Evolutionary conservation across 495 filamentous ascomycete genomes (phyloP).

Genomic region (Annulohypoxylon maeteangense): DNA sequence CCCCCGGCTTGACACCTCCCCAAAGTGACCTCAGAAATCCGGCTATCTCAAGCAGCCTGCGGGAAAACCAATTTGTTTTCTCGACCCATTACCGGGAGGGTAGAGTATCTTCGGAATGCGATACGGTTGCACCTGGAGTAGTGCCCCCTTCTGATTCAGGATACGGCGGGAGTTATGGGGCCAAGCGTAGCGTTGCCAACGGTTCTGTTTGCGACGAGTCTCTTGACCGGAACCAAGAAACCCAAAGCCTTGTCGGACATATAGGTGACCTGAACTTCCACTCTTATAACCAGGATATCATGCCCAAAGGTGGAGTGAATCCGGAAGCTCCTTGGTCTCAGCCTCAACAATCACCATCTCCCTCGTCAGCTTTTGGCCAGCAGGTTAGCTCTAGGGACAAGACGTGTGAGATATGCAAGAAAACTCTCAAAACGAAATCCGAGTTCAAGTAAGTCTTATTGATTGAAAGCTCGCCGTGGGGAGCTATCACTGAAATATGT

Average conservation of each 20-base stretch:
- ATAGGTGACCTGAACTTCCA: conserved; percentile 38
- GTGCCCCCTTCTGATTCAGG: conserved; percentile 70
- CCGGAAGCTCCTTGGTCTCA: conserved; percentile 26
- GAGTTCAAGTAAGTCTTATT: conserved; percentile 58
- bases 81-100: conserved; percentile 36
- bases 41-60: conserved; percentile 20
- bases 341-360: conserved; percentile 25
- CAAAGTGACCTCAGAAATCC: conserved; percentile 27
- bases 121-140: conserved; percentile 61
- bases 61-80: conserved; percentile 16
- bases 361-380: conserved; percentile 10
- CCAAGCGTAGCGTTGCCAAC: conserved; percentile 54
- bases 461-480: background rate
- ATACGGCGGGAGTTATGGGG: conserved; percentile 64
- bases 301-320: conserved; percentile 21
- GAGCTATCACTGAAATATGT: conserved; percentile 22
- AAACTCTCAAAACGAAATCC: conserved; percentile 58
- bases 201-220: conserved; percentile 60
- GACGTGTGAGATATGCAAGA: conserved; percentile 50
- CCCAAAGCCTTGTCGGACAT: conserved; percentile 51
- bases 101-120: conserved; percentile 64
- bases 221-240: conserved; percentile 50
- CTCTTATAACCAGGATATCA: conserved; percentile 24
- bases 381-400: conserved; percentile 15
- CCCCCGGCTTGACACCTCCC: conserved; percentile 39